Conservation (phyloP, 73 alveolate species). For the Blepharisma japonicum region DNA sequence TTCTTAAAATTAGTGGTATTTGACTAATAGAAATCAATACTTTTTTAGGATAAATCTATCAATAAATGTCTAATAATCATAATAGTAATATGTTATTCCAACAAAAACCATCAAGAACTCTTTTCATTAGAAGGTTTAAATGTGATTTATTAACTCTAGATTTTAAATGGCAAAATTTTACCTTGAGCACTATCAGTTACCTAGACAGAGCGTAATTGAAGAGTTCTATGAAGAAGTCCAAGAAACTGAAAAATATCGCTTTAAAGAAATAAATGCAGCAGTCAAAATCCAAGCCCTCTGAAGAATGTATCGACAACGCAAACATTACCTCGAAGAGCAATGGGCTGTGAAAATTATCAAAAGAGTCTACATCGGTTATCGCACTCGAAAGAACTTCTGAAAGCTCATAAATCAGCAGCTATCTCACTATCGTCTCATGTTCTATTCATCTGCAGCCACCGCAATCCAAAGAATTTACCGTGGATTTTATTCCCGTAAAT, state of each 20-base stretch:
- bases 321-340: neutral
- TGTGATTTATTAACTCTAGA: too few relatives aligned
- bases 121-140: too few relatives aligned
- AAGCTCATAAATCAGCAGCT: neutral
- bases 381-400: neutral
- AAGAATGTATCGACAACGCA: neutral
- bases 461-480: conserved; percentile 34
- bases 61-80: too few relatives aligned
- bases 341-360: neutral
- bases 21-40: too few relatives aligned
- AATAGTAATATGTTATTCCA: too few relatives aligned
- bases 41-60: too few relatives aligned
- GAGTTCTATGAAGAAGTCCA: neutral
- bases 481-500: conserved; percentile 58
- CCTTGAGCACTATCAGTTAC: too few relatives aligned
- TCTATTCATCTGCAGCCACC: neutral
- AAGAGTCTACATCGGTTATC: neutral
- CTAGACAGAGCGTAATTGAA: neutral
- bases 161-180: too few relatives aligned
- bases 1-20: too few relatives aligned
- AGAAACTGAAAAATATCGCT: neutral
- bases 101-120: too few relatives aligned
- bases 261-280: conserved; percentile 14
- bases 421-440: neutral
- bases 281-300: neutral